Evolutionary conservation across 2,329 filamentous ascomycete genomes (phyloP).

Genomic region (Emmonsiellopsis sp.): DNA sequence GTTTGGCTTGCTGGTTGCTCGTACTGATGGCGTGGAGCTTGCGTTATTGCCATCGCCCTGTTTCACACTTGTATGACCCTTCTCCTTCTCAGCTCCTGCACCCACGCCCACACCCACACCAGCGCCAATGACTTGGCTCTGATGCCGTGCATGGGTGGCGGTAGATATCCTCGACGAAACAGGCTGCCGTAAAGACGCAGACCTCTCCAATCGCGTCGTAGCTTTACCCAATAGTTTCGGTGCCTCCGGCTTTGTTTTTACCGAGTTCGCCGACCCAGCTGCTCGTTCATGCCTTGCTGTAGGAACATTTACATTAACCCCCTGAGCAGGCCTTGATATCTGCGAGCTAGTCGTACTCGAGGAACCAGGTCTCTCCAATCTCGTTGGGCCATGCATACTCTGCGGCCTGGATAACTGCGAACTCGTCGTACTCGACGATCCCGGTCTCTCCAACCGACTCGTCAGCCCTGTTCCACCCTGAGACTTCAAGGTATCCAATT

Average conservation of each 20-base stretch:
- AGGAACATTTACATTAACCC: neutral
- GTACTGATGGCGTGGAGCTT: conserved; percentile 6
- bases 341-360: neutral
- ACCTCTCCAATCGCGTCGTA: conserved; percentile 24
- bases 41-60: neutral
- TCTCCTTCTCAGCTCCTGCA: conserved; percentile 7
- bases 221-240: conserved; percentile 11
- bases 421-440: neutral
- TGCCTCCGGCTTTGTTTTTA: conserved; percentile 13
- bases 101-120: too few relatives aligned
- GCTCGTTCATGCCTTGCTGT: conserved; percentile 2
- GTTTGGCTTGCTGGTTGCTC: conserved; percentile 18
- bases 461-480: neutral
- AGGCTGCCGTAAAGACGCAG: conserved; percentile 30
- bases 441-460: neutral
- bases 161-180: conserved; percentile 13
- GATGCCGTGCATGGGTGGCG: conserved; percentile 25
- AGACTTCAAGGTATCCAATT: neutral
- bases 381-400: neutral
- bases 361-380: neutral
- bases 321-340: neutral
- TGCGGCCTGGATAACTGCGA: neutral
- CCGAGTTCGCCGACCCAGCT: neutral
- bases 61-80: conserved; percentile 4
- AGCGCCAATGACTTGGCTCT: conserved; percentile 26